These are phyloP conservation scores for Russula vinacea DNA, from an alignment of 768 basidiomycete species.

Conservation along the genomic window DNA sequence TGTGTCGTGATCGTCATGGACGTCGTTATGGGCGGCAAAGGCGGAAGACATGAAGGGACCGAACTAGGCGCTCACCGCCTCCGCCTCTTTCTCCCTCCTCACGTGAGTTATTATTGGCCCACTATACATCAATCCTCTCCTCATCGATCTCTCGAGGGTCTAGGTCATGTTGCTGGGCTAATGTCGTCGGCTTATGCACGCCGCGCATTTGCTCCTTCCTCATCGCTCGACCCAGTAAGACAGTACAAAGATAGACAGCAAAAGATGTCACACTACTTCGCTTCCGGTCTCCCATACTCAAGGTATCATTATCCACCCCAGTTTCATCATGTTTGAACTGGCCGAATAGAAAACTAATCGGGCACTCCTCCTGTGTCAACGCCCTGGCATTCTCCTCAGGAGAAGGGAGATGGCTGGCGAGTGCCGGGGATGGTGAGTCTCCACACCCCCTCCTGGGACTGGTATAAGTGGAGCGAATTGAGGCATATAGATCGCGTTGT, in stretches of 20 bases:
- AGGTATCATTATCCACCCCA: slow-evolving; percentile 8
- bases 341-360: slow-evolving; percentile 35
- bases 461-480: background rate
- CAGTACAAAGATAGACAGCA: slow-evolving; percentile 18
- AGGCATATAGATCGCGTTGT: slow-evolving; percentile 35
- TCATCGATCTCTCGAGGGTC: background rate
- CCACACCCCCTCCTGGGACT: background rate
- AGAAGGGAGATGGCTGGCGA: slow-evolving; percentile 41
- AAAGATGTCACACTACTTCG: slow-evolving; percentile 12
- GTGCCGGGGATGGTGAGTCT: slow-evolving; percentile 40
- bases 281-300: slow-evolving; percentile 19
- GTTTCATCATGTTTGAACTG: background rate
- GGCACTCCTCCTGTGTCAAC: slow-evolving; percentile 41
- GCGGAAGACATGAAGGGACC: slow-evolving; percentile 9
- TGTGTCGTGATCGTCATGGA: slow-evolving; percentile 16
- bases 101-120: background rate
- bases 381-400: slow-evolving; percentile 38
- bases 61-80: background rate
- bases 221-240: slow-evolving; percentile 9
- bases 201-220: slow-evolving; percentile 3
- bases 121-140: background rate
- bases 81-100: background rate
- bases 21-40: slow-evolving; percentile 11
- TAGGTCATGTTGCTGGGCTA: slow-evolving; percentile 15
- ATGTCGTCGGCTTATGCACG: slow-evolving; percentile 19